Conservation (phyloP, 306 rosid genomes). For the Cicer yamashitae region DNA sequence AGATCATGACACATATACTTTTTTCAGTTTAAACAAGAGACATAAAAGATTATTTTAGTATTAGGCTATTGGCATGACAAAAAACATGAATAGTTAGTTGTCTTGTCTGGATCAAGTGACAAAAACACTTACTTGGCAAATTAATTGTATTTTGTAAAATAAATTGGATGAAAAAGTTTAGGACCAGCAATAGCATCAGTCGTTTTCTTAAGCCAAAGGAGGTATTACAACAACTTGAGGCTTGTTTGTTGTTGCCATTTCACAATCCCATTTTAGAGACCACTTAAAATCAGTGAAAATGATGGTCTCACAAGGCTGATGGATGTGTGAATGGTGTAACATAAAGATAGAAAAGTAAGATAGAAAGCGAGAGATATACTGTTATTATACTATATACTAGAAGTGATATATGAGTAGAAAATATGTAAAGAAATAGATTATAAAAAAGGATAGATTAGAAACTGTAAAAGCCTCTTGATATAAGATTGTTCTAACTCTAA, state of each 20-base stretch:
- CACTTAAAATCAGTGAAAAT: conserved; percentile 16
- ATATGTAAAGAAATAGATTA: not conserved
- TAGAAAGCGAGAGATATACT: not conserved
- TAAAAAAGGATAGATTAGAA: not conserved
- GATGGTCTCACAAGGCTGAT: not conserved
- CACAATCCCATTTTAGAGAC: conserved; percentile 25
- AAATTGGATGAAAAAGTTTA: conserved; percentile 6
- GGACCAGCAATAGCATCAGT: conserved; percentile 31
- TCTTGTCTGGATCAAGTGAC: conserved; percentile 2
- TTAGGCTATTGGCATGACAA: not conserved
- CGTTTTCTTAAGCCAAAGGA: conserved; percentile 35
- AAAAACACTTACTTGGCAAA: not conserved
- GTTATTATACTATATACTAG: no score
- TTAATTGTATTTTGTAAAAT: conserved; percentile 6
- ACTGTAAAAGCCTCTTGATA: not conserved
- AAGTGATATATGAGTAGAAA: not conserved
- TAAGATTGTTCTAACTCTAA: not conserved
- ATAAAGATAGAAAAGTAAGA: not conserved
- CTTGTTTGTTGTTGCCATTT: conserved; percentile 42
- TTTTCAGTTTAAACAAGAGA: not conserved
- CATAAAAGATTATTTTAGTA: no score
- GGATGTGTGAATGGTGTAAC: not conserved
- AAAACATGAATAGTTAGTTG: not conserved
- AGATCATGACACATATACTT: not conserved
- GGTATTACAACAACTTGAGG: conserved; percentile 19